Evolutionary conservation across 108 stramenopile species (phyloP), one percentile per base, ranked within the genome.

Genomic region (Mediolabrus comicus): DNA sequence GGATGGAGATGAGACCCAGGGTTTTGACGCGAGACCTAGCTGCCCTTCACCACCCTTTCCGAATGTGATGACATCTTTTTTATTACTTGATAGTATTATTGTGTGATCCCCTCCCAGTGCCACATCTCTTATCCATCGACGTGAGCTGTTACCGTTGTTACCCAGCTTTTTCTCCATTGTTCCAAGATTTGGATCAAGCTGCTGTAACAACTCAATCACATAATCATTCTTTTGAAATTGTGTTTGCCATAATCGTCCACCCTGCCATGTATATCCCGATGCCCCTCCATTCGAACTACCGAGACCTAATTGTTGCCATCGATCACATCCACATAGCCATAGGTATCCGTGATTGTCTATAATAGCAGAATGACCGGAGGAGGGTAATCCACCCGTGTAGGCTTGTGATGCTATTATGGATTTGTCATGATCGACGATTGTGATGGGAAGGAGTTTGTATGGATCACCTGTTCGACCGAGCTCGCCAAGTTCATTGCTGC

Each of bases 301-400:
- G 9, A 88, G 69, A 13, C 85, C 87, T n/a, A 88, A 71, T 64
- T 88, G 87, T 28, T 88, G 87, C 87, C 87, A 88, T 61, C 87
- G 80, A 73, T 88, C 87, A 58, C 87, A 88, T 28, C 87, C 87
- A 25, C 81, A 78, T 53, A 86, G 62, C 81, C 83, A 86, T 1
- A 88, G 62, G 36, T 55, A 32, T 26, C 85, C 87, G 3, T 67
- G 49, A 2, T 38, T 39, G 59, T 84, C 84, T 2, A 88, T 39
- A 5, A 88, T 22, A 28, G 84, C 87, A n/a, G 87, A 84, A 60
- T 88, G 87, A 25, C 87, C 87, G 3, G 83, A 76, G 35, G 74
- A 77, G 4, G 63, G 25, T 28, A 70, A 74, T n/a, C 81, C 83
- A 12, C 83, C 81, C 1, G 70, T 78, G 53, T 75, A 88, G 19